These are phyloP conservation scores for Fusarium odoratissimum DNA, from an alignment of 2,329 filamentous ascomycete species.

Conservation along the genomic window DNA sequence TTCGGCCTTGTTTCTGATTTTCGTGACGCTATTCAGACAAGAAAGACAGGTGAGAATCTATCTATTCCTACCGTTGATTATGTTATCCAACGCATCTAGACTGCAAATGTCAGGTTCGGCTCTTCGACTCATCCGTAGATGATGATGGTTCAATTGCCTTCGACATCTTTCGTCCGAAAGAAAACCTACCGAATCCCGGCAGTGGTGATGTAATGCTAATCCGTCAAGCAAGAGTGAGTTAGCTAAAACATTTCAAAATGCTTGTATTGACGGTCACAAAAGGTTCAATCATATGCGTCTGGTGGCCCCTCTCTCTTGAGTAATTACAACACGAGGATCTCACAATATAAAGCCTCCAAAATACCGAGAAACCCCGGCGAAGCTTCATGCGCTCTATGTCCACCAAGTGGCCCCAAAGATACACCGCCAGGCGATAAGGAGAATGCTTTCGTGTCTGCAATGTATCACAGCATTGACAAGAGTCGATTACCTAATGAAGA, in stretches of 20 bases:
- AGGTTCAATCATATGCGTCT: constrained; percentile 57
- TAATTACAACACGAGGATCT: constrained; percentile 56
- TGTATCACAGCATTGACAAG: constrained; percentile 61
- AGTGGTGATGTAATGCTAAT: constrained; percentile 58
- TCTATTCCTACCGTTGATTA: neutral
- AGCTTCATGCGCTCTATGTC: constrained; percentile 49
- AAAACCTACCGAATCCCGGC: constrained; percentile 60
- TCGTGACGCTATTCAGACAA: constrained; percentile 63
- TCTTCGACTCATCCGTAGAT: constrained; percentile 69
- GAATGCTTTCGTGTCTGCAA: constrained; percentile 58
- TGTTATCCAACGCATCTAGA: constrained; percentile 54
- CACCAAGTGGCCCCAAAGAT: constrained; percentile 30
- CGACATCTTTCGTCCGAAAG: constrained; percentile 68
- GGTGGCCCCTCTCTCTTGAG: constrained; percentile 57
- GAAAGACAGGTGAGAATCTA: constrained; percentile 59
- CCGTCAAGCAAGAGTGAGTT: constrained; percentile 63
- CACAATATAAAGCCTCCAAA: constrained; percentile 54
- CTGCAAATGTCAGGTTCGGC: constrained; percentile 68
- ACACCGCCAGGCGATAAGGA: constrained; percentile 46
- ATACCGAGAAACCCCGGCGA: constrained; percentile 52
- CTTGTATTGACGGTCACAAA: constrained; percentile 13
- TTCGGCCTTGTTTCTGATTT: constrained; percentile 79
- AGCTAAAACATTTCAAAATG: neutral
- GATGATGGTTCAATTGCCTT: constrained; percentile 58
- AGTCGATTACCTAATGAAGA: constrained; percentile 54